A percentile compares a stretch with the other conserved stretches of the same genome.
These are phyloP conservation scores for Penicillium vulpinum DNA, from an alignment of 2,329 filamentous ascomycete genomes.

Conservation along the genomic window DNA sequence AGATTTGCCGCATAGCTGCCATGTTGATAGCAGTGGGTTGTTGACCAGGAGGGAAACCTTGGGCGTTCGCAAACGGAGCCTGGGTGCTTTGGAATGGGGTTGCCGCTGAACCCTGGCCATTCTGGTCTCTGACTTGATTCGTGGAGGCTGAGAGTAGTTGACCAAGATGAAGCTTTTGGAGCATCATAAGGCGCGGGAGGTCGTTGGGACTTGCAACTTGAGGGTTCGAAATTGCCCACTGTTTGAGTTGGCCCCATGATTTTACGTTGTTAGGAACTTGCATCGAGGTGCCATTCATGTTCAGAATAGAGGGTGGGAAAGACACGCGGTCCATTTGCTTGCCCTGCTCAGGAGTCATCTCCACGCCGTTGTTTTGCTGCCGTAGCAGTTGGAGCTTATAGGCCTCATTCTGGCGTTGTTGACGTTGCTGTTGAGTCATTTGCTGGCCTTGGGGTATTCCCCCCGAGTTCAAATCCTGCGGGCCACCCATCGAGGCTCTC, in stretches of 20 bases:
- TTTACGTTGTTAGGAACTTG: constrained; percentile 53
- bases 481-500: constrained; percentile 36
- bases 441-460: constrained; percentile 32
- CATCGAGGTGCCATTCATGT: constrained; percentile 29
- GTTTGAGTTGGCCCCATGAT: constrained; percentile 59
- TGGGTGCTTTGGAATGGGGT: constrained; percentile 28
- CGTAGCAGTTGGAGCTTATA: constrained; percentile 36
- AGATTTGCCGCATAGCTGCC: constrained; percentile 37
- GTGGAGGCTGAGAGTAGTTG: constrained; percentile 42
- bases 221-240: constrained; percentile 52
- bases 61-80: constrained; percentile 31
- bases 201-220: constrained; percentile 44
- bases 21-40: constrained; percentile 30
- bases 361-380: constrained; percentile 33
- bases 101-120: constrained; percentile 25
- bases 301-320: constrained; percentile 41
- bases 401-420: constrained; percentile 34
- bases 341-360: constrained; percentile 44
- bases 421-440: constrained; percentile 35
- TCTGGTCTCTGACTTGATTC: constrained; percentile 30
- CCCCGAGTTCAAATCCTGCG: constrained; percentile 33
- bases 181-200: constrained; percentile 40
- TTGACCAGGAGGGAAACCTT: constrained; percentile 31
- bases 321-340: constrained; percentile 44
- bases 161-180: constrained; percentile 49